Conservation (phyloP, 352 stramenopile genomes). For the Phytophthora hybrid region DNA sequence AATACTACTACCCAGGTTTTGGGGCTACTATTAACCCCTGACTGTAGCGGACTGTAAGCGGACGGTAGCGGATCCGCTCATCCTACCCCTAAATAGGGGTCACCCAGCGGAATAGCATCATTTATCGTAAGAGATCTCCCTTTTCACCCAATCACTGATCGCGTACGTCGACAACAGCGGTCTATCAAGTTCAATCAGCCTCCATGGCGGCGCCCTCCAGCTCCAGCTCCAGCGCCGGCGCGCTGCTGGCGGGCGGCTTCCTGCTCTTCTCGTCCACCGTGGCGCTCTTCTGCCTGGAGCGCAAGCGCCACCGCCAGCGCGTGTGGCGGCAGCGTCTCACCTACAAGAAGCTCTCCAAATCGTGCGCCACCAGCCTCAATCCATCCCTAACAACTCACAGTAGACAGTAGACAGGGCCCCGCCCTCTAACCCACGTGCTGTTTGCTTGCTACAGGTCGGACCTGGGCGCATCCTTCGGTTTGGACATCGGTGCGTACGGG, state of each 20-base stretch:
- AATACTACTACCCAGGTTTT: too few relatives aligned
- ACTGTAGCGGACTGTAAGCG: too few relatives aligned
- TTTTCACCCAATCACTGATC: too few relatives aligned
- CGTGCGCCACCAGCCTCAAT: slow-evolving; percentile 36
- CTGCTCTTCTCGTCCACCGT: slow-evolving; percentile 79
- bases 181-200: slow-evolving; percentile 15
- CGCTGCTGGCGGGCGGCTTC: slow-evolving; percentile 68
- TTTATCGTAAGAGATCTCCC: neutral
- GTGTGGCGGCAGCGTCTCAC: slow-evolving; percentile 79
- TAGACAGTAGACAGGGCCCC: too few relatives aligned
- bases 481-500: slow-evolving; percentile 75
- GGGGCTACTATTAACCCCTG: too few relatives aligned
- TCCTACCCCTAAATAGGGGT: too few relatives aligned
- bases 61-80: too few relatives aligned
- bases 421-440: too few relatives aligned
- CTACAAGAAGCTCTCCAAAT: slow-evolving; percentile 90
- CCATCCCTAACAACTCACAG: too few relatives aligned
- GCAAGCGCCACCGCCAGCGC: slow-evolving; percentile 73
- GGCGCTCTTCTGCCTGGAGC: slow-evolving; percentile 66
- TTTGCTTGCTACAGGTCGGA: slow-evolving; percentile 63
- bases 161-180: neutral
- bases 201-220: too few relatives aligned
- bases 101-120: too few relatives aligned
- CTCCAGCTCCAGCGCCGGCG: neutral
- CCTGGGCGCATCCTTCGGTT: slow-evolving; percentile 82